Conservation (phyloP, 176 grass and related monocot genomes). For the Carex pumila region DNA sequence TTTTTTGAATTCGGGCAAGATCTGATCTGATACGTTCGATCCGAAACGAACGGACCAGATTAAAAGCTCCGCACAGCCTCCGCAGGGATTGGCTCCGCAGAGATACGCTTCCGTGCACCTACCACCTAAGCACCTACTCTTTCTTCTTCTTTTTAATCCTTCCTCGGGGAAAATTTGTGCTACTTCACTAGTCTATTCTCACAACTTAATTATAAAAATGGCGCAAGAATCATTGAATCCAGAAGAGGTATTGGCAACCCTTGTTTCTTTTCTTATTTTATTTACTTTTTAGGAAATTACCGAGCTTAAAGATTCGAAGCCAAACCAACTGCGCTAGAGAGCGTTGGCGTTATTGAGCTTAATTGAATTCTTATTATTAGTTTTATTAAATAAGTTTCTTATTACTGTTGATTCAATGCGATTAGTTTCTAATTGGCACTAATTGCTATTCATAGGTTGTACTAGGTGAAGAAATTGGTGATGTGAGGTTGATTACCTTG, state of each 20-base stretch:
- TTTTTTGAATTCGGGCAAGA: too few relatives aligned
- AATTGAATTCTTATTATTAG: background rate
- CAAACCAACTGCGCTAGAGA: background rate
- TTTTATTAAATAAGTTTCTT: background rate
- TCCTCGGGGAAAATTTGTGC: background rate
- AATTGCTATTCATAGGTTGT: constrained; percentile 46
- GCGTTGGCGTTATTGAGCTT: background rate
- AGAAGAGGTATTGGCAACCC: constrained; percentile 33
- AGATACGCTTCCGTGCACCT: too few relatives aligned
- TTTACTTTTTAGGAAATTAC: background rate
- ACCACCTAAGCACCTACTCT: background rate
- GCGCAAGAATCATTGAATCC: constrained; percentile 32
- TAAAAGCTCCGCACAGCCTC: too few relatives aligned
- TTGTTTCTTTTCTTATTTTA: background rate
- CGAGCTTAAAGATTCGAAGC: background rate
- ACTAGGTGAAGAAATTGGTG: constrained; percentile 50
- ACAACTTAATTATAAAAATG: constrained; percentile 19
- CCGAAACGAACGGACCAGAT: too few relatives aligned
- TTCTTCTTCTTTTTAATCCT: background rate
- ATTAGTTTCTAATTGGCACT: background rate
- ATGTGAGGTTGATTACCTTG: constrained; percentile 59
- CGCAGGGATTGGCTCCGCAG: too few relatives aligned
- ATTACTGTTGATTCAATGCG: background rate
- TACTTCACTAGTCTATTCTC: background rate
- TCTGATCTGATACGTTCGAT: too few relatives aligned